Evolutionary conservation across 306 rosid genomes (phyloP), one percentile per base, ranked within the genome.

Genomic region (Morella rubra): DNA sequence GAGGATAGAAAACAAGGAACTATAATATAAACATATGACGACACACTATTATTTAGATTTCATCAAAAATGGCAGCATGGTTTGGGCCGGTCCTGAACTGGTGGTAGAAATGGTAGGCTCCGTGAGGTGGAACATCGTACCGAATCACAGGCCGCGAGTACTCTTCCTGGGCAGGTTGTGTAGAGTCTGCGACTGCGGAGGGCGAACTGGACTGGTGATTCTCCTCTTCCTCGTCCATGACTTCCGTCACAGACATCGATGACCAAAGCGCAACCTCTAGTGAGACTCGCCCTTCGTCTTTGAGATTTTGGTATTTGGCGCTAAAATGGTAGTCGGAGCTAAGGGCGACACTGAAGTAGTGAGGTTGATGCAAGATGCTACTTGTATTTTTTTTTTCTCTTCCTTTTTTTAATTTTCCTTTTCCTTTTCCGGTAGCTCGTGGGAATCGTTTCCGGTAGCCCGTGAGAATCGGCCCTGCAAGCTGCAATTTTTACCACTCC

Each of bases 51-150:
- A 51, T 11, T 56, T 4, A 71, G 6, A 9, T 44, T 16, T 40
- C 9, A 5, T 44, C 1, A 27, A n/a, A 27, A 27, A 27, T 27
- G 32, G 1, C 32, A 27, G 1, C 32, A 27, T 27, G 2, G 88
- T 88, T 86, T 46, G 93, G 13, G 69, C 83, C 62, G 82, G 88
- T 70, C 67, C 76, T 72, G 90, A 92, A 95, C 88, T 95, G 97
- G 56, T 54, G 85, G 77, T 84, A 83, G 80, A 95, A 95, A 75
- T 90, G 95, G 87, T 87, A 85, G 82, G 87, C 81, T 85, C 90
- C 80, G 6, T 82, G 84, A 4, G 98, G 96, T 56, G 88, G 76
- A n/a, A 81, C 75, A 54, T 87, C 87, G 81, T 90, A 92, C 13
- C 86, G 88, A 68, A 92, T 85, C 53, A 64, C 75, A 3, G 97